Evolutionary conservation across 2,329 filamentous ascomycete species (phyloP).

Genomic region (Volutella citrinella): DNA sequence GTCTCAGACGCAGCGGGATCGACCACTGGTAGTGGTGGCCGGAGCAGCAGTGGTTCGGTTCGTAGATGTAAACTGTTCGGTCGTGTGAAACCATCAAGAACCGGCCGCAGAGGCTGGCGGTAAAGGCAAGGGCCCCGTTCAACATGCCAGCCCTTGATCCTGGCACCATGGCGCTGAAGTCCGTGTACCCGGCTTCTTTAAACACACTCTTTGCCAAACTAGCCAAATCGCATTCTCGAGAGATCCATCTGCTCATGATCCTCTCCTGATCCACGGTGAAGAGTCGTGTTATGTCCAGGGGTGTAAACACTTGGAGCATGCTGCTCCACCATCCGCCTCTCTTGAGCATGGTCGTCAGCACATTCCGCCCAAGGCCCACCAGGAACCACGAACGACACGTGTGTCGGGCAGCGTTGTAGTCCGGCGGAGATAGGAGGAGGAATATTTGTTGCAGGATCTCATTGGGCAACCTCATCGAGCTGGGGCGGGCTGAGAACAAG

Average conservation of each 20-base stretch:
- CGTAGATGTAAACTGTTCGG: conserved; percentile 55
- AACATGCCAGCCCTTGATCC: conserved; percentile 21
- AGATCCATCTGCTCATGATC: conserved; percentile 39
- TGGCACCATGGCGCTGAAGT: conserved; percentile 34
- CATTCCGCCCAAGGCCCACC: conserved; percentile 47
- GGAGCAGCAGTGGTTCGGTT: conserved; percentile 35
- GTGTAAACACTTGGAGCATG: conserved; percentile 24
- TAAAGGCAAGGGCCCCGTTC: conserved; percentile 37
- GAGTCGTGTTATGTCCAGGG: conserved; percentile 13
- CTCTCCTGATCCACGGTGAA: conserved; percentile 24
- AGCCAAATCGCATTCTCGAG: conserved; percentile 36
- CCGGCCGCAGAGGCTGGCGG: conserved; percentile 54
- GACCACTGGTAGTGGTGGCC: conserved; percentile 19
- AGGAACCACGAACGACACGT: conserved; percentile 60
- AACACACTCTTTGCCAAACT: conserved; percentile 25
- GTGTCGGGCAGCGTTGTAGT: conserved; percentile 59
- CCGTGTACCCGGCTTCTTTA: conserved; percentile 29
- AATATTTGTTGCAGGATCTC: conserved; percentile 39
- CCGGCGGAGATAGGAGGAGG: conserved; percentile 28
- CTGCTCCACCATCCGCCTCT: conserved; percentile 52
- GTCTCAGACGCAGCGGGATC: conserved; percentile 22
- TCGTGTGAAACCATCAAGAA: conserved; percentile 56
- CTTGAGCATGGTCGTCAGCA: conserved; percentile 53
- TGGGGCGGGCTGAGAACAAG: conserved; percentile 9
- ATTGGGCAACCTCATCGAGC: conserved; percentile 27